These are phyloP conservation scores for Boletus rubescentipes DNA, from an alignment of 768 basidiomycete species.

Conservation along the genomic window DNA sequence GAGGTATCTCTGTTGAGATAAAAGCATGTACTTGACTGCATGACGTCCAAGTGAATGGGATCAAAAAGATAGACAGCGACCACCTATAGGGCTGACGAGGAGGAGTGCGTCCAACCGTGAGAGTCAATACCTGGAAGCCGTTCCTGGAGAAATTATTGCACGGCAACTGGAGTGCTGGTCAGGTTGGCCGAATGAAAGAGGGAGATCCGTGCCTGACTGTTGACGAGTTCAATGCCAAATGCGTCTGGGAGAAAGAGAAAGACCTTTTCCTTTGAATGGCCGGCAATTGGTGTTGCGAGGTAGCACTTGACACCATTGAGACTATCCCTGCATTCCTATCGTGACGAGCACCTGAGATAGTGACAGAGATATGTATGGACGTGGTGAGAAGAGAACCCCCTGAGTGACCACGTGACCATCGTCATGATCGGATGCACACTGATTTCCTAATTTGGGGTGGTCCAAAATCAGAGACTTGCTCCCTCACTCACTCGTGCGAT, in stretches of 20 bases:
- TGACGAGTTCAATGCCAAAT: not conserved
- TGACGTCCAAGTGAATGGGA: conserved; percentile 24
- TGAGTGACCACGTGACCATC: conserved; percentile 15
- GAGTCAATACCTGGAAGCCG: not conserved
- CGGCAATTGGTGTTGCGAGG: not conserved
- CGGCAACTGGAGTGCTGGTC: not conserved
- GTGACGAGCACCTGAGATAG: not conserved
- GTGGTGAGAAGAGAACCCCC: not conserved
- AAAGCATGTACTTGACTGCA: not conserved
- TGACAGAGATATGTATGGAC: not conserved
- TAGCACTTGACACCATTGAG: not conserved
- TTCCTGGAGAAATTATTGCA: conserved; percentile 2
- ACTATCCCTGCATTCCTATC: not conserved
- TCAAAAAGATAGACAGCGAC: conserved; percentile 33
- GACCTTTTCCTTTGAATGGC: not conserved
- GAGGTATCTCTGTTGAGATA: not conserved
- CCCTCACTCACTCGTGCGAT: conserved; percentile 31
- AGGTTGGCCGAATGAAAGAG: not conserved
- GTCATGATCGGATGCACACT: conserved; percentile 22
- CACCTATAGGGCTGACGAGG: not conserved
- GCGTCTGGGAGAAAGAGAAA: not conserved
- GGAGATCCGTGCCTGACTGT: not conserved
- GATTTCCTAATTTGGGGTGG: conserved; percentile 19
- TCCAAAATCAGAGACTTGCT: conserved; percentile 14
- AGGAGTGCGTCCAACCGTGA: not conserved